Evolutionary conservation across 192 early-diverging fungal genomes (phyloP).

Genomic region (Backusella circina): DNA sequence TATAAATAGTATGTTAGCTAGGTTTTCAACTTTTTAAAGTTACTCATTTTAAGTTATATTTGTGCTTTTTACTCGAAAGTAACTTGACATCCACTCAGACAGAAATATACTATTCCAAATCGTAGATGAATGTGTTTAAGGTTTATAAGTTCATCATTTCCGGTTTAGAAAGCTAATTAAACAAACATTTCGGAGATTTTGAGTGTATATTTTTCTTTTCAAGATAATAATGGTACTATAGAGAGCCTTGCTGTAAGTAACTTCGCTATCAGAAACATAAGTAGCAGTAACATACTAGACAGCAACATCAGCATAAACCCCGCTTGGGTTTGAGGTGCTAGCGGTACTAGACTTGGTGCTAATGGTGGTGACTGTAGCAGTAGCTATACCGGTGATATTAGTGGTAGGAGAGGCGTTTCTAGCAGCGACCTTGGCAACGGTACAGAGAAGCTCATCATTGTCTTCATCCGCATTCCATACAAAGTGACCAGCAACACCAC

Average conservation of each 20-base stretch:
- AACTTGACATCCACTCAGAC: no score
- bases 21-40: no score
- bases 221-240: no score
- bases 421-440: neutral
- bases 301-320: conserved; percentile 23
- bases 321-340: conserved; percentile 5
- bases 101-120: no score
- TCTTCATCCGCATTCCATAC: conserved; percentile 68
- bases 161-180: no score
- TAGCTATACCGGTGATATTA: neutral
- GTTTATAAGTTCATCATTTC: no score
- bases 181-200: no score
- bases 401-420: conserved; percentile 2
- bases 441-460: conserved; percentile 57
- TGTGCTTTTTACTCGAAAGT: no score
- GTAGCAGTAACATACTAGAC: conserved; percentile 23
- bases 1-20: no score
- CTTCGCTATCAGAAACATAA: conserved; percentile 37
- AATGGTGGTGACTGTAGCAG: conserved; percentile 13
- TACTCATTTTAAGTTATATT: no score
- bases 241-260: conserved; percentile 30
- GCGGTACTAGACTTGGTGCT: conserved; percentile 22
- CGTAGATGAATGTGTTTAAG: no score
- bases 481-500: conserved; percentile 61
- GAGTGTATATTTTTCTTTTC: neutral